Conservation (phyloP, 345 rosid genomes). For the Gossypium ekmanianum region DNA sequence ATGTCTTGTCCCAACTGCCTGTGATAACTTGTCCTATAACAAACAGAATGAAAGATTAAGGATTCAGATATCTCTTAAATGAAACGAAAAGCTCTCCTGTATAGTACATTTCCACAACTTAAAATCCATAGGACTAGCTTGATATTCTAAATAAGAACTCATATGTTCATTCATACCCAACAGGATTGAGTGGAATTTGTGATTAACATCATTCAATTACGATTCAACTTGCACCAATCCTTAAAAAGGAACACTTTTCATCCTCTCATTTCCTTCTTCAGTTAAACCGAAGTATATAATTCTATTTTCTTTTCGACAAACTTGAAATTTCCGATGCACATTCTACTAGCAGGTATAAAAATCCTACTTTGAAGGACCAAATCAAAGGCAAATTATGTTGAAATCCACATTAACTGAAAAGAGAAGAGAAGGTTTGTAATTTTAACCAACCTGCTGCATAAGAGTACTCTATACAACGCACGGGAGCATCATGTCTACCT, state of each 20-base stretch:
- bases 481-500: slow-evolving; percentile 88
- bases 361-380: background rate
- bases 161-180: background rate
- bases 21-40: slow-evolving; percentile 83
- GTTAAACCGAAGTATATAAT: background rate
- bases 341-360: background rate
- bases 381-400: background rate
- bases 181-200: background rate
- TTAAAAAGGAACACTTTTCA: background rate
- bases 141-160: background rate
- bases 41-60: slow-evolving; percentile 3
- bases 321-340: background rate
- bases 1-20: slow-evolving; percentile 93
- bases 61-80: background rate
- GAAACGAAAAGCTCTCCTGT: background rate
- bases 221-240: background rate
- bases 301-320: background rate
- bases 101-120: background rate
- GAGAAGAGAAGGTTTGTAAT: background rate
- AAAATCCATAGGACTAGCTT: background rate
- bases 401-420: background rate
- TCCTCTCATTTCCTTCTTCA: background rate
- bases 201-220: background rate
- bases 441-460: slow-evolving; percentile 76
- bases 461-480: slow-evolving; percentile 89